Conservation (phyloP, 2,329 filamentous ascomycete genomes). For the Ophiostoma novo-ulmi region DNA sequence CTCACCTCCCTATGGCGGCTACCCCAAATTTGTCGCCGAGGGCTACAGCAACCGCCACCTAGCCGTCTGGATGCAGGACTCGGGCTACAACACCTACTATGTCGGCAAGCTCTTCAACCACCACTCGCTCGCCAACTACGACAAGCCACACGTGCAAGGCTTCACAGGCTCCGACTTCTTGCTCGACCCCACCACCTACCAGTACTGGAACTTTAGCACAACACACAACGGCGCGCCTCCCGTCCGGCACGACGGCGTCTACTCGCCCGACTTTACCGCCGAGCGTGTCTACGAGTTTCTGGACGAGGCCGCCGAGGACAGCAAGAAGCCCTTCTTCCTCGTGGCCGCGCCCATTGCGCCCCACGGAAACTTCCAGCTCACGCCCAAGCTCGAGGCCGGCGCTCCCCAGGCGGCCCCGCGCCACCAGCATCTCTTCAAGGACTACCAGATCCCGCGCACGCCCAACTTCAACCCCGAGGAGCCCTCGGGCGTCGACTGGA, state of each 20-base stretch:
- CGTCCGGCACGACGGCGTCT: conserved; percentile 49
- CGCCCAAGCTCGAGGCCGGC: conserved; percentile 17
- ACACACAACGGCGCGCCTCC: conserved; percentile 51
- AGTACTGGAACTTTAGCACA: conserved; percentile 57
- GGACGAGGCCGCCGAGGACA: conserved; percentile 49
- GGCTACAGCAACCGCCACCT: conserved; percentile 64
- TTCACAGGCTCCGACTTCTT: conserved; percentile 55
- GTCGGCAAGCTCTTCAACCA: conserved; percentile 59
- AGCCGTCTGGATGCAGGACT: conserved; percentile 62
- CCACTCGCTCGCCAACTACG: conserved; percentile 56
- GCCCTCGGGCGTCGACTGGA: conserved; percentile 43
- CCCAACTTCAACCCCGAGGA: conserved; percentile 61
- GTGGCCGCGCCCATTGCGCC: conserved; percentile 61
- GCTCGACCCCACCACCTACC: conserved; percentile 58
- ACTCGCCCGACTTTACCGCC: conserved; percentile 31
- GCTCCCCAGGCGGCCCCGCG: conserved; percentile 48
- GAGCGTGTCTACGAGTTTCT: conserved; percentile 34
- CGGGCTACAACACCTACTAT: conserved; percentile 67
- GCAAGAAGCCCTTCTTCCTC: conserved; percentile 60
- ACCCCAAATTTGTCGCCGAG: conserved; percentile 60
- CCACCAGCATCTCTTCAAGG: conserved; percentile 57
- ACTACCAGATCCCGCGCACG: conserved; percentile 55
- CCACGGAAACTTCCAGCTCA: conserved; percentile 49
- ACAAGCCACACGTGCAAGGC: conserved; percentile 51
- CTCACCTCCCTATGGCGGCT: conserved; percentile 54